Conservation (phyloP, 352 stramenopile genomes). For the Phytopythium aichiense region DNA sequence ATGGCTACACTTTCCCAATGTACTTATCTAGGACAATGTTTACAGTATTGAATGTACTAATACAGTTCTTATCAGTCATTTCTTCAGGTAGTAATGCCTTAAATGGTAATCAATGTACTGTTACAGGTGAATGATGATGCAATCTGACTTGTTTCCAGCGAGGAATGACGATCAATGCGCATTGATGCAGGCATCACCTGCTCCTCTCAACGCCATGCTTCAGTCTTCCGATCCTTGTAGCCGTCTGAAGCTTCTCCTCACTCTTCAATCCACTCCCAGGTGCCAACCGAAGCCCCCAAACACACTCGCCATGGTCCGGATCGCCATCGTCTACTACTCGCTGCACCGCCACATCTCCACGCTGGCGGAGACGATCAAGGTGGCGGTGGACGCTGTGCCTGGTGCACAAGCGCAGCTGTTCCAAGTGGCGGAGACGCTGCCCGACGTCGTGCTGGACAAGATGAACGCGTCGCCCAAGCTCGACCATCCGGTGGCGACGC, state of each 20-base stretch:
- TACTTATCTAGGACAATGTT: background rate
- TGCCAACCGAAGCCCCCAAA: background rate
- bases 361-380: slow-evolving; percentile 46
- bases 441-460: slow-evolving; percentile 51
- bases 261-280: background rate
- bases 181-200: too few relatives aligned
- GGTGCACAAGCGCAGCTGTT: slow-evolving; percentile 40
- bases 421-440: slow-evolving; percentile 59
- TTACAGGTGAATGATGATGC: background rate
- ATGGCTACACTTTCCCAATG: background rate
- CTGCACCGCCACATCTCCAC: slow-evolving; percentile 65
- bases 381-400: slow-evolving; percentile 36
- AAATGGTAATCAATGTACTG: background rate
- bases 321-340: slow-evolving; percentile 57
- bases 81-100: background rate
- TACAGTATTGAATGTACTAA: background rate
- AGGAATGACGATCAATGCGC: background rate
- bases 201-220: too few relatives aligned
- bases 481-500: slow-evolving; percentile 34
- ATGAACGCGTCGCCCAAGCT: slow-evolving; percentile 53
- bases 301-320: slow-evolving; percentile 16
- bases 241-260: background rate
- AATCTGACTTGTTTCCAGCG: background rate
- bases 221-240: background rate
- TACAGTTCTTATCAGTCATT: background rate